Percentiles rank a stretch among this genome's conserved stretches.
Conservation (phyloP, 2,329 filamentous ascomycete species). For the Beauveria bassiana region DNA sequence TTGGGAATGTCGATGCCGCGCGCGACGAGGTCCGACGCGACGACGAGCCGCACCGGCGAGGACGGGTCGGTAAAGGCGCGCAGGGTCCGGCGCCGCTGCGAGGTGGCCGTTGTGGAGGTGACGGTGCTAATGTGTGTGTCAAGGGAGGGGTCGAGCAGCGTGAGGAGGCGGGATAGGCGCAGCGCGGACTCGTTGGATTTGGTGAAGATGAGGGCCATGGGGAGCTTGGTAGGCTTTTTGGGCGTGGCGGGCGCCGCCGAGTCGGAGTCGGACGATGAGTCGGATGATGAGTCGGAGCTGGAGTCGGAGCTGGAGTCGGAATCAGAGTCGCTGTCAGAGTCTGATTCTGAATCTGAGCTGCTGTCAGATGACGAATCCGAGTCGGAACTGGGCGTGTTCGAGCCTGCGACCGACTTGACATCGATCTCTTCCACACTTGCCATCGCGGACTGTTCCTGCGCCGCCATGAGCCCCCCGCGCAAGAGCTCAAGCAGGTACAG, state of each 20-base stretch:
- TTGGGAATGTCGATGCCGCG: slow-evolving; percentile 78
- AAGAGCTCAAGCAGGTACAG: slow-evolving; percentile 78
- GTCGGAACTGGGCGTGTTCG: slow-evolving; percentile 18
- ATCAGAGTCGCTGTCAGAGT: slow-evolving; percentile 16
- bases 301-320: slow-evolving; percentile 23
- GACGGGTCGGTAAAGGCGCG: slow-evolving; percentile 61
- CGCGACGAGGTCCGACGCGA: slow-evolving; percentile 89
- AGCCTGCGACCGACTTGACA: slow-evolving; percentile 17
- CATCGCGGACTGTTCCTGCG: slow-evolving; percentile 12
- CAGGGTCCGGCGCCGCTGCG: slow-evolving; percentile 59
- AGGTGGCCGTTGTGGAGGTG: slow-evolving; percentile 70
- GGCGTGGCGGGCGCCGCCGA: slow-evolving; percentile 14
- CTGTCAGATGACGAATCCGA: slow-evolving; percentile 24
- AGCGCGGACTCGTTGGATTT: slow-evolving; percentile 82
- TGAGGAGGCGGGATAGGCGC: slow-evolving; percentile 75
- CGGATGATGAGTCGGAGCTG: slow-evolving; percentile 13
- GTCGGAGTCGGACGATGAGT: slow-evolving; percentile 21
- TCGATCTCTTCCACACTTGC: background rate
- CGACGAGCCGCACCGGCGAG: slow-evolving; percentile 61
- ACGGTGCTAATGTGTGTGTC: slow-evolving; percentile 57
- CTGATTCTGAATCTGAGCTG: slow-evolving; percentile 24
- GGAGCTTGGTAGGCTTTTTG: slow-evolving; percentile 17
- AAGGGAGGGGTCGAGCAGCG: slow-evolving; percentile 54
- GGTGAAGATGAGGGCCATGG: slow-evolving; percentile 71
- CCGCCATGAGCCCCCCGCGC: slow-evolving; percentile 42